Conservation (phyloP, 2,329 filamentous ascomycete species). For the Fusarium beomiforme region DNA sequence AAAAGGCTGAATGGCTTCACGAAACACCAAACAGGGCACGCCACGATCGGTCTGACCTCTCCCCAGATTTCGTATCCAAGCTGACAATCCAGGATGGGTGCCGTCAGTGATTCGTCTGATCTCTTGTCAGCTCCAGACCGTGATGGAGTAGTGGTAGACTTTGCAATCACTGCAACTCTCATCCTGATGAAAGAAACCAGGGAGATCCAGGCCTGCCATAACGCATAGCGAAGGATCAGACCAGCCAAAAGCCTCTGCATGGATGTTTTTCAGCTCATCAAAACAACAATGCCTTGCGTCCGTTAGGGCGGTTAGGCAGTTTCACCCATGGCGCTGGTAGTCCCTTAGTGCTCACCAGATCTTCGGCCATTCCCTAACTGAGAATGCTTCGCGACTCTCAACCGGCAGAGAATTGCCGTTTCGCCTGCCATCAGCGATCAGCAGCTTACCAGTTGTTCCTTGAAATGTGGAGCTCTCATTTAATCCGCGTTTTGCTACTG, state of each 20-base stretch:
- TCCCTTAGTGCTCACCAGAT: not conserved
- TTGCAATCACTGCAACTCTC: too few species aligned
- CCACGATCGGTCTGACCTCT: not conserved
- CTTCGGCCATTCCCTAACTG: not conserved
- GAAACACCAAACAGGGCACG: not conserved
- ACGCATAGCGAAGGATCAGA: not conserved
- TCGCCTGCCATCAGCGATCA: not conserved
- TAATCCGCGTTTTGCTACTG: not conserved
- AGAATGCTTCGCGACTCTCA: not conserved
- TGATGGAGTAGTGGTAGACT: not conserved
- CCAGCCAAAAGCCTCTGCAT: not conserved
- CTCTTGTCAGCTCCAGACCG: not conserved
- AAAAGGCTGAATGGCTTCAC: slow-evolving; percentile 2
- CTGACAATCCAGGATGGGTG: too few species aligned
- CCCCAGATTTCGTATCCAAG: not conserved
- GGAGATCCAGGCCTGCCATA: not conserved
- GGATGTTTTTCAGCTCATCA: not conserved
- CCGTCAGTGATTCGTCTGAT: not conserved
- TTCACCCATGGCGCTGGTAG: not conserved
- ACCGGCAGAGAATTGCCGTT: not conserved
- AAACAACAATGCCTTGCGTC: not conserved
- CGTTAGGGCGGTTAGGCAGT: slow-evolving; percentile 1
- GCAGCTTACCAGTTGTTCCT: too few species aligned
- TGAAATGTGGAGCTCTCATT: not conserved
- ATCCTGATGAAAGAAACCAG: not conserved